phyloP scores from a whole-genome alignment of 2,329 filamentous ascomycete species.

The Cytospora chrysosperma region DNA sequence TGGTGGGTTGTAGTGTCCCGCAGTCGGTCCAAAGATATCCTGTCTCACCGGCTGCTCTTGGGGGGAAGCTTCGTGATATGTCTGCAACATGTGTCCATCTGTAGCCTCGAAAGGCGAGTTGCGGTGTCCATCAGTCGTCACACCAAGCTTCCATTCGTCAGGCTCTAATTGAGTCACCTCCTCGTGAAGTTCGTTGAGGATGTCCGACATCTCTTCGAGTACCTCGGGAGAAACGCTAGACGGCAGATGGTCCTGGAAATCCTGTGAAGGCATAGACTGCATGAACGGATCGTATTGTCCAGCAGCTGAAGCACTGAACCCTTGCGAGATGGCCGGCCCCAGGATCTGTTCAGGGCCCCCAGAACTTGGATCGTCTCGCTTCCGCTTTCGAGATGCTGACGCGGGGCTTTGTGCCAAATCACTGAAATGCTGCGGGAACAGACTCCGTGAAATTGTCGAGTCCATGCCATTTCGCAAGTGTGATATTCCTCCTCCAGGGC shows the following conservation, averaged over 20 bases:
- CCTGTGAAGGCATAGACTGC: constrained; percentile 3
- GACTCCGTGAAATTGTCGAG: constrained; percentile 14
- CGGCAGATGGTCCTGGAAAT: neutral
- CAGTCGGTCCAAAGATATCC: constrained; percentile 34
- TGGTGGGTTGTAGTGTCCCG: constrained; percentile 41
- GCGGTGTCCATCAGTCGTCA: neutral
- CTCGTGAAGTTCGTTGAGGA: constrained; percentile 10
- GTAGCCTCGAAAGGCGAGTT: neutral
- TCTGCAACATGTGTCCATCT: neutral
- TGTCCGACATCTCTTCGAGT: constrained; percentile 12
- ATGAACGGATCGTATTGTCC: constrained; percentile 1
- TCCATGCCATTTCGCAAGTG: constrained; percentile 6
- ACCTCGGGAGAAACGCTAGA: constrained; percentile 5
- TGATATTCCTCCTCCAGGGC: constrained; percentile 7
- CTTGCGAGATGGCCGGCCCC: neutral
- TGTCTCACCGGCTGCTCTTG: constrained; percentile 2
- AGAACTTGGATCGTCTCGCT: constrained; percentile 1
- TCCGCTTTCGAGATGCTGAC: constrained; percentile 12
- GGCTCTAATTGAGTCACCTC: neutral
- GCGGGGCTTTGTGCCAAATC: neutral
- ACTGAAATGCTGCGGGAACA: constrained; percentile 9
- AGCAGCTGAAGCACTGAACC: neutral
- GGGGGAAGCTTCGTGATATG: neutral
- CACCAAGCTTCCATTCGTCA: neutral
- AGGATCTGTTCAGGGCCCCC: neutral